Conservation (phyloP, 1,284 basidiomycete species). For the Melampsora abietis-canadensis region DNA sequence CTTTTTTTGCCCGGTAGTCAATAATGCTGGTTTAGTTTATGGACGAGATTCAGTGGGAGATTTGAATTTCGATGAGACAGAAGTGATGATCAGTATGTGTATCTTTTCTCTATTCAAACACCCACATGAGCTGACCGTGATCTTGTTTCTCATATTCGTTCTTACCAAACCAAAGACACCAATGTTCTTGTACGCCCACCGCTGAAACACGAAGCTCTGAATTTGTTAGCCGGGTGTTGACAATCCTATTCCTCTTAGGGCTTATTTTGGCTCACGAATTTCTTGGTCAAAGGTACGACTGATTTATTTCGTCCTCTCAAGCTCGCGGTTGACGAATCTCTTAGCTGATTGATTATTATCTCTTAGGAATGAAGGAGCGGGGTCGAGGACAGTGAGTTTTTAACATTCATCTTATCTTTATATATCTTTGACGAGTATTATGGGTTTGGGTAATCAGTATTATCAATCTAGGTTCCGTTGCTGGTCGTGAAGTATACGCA, state of each 20-base stretch:
- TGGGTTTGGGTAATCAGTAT: slow-evolving; percentile 55
- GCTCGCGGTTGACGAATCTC: not conserved
- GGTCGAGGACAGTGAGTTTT: slow-evolving; percentile 66
- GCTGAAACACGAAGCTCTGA: not conserved
- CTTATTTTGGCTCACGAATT: slow-evolving; percentile 33
- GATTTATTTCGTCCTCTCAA: not conserved
- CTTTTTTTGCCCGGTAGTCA: slow-evolving; percentile 3
- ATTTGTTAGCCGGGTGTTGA: not conserved
- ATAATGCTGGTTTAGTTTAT: slow-evolving; percentile 36
- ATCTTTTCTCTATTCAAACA: slow-evolving; percentile 43
- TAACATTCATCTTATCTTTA: not conserved
- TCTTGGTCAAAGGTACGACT: slow-evolving; percentile 33
- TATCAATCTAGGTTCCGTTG: slow-evolving; percentile 92
- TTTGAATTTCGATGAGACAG: slow-evolving; percentile 33
- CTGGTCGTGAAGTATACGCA: slow-evolving; percentile 83
- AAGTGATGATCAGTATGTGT: slow-evolving; percentile 44
- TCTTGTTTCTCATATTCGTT: not conserved
- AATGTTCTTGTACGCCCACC: slow-evolving; percentile 5
- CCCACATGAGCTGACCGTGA: not conserved
- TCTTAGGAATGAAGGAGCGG: slow-evolving; percentile 78
- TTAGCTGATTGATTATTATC: not conserved
- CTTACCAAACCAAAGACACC: not conserved
- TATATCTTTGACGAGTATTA: not conserved
- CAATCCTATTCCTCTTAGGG: slow-evolving; percentile 10
- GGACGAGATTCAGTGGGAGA: slow-evolving; percentile 38